Conservation (phyloP, 495 filamentous ascomycete species). For the Filosporella fistucella region DNA sequence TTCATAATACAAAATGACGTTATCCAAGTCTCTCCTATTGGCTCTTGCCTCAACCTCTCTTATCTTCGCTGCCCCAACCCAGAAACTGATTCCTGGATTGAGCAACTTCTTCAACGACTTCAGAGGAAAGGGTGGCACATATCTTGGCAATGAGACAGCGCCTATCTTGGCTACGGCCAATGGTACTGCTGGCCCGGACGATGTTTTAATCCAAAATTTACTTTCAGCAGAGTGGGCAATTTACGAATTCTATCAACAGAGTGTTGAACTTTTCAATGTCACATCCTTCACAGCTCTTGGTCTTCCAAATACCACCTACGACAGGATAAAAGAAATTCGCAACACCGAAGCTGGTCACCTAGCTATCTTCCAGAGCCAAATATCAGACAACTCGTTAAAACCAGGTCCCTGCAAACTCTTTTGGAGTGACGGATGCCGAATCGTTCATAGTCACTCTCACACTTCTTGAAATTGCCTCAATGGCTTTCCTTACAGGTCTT, state of each 20-base stretch:
- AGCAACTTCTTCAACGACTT: slow-evolving; percentile 38
- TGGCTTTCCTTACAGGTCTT: slow-evolving; percentile 50
- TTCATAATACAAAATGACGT: too few species aligned
- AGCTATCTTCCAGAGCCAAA: slow-evolving; percentile 49
- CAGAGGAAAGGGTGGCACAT: slow-evolving; percentile 35
- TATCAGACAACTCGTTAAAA: slow-evolving; percentile 45
- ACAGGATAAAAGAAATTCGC: slow-evolving; percentile 47
- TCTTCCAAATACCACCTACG: slow-evolving; percentile 39
- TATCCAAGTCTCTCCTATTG: too few species aligned
- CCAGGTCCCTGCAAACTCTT: slow-evolving; percentile 46
- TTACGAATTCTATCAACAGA: slow-evolving; percentile 49
- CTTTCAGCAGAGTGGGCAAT: slow-evolving; percentile 51
- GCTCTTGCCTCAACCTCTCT: not conserved
- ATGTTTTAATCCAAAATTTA: slow-evolving; percentile 48
- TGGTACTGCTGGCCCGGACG: slow-evolving; percentile 37
- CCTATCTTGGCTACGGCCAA: slow-evolving; percentile 36
- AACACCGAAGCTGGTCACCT: slow-evolving; percentile 54
- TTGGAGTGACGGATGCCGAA: slow-evolving; percentile 29
- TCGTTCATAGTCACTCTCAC: slow-evolving; percentile 42
- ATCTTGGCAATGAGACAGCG: slow-evolving; percentile 38
- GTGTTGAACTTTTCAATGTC: slow-evolving; percentile 39
- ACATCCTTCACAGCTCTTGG: slow-evolving; percentile 36
- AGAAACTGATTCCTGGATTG: slow-evolving; percentile 35
- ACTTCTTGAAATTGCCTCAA: slow-evolving; percentile 46
- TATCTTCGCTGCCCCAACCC: not conserved